A percentile compares a stretch with the other conserved stretches of the same genome.
Evolutionary conservation across 2,329 filamentous ascomycete genomes (phyloP).

Genomic region (Clarireedia paspali): DNA sequence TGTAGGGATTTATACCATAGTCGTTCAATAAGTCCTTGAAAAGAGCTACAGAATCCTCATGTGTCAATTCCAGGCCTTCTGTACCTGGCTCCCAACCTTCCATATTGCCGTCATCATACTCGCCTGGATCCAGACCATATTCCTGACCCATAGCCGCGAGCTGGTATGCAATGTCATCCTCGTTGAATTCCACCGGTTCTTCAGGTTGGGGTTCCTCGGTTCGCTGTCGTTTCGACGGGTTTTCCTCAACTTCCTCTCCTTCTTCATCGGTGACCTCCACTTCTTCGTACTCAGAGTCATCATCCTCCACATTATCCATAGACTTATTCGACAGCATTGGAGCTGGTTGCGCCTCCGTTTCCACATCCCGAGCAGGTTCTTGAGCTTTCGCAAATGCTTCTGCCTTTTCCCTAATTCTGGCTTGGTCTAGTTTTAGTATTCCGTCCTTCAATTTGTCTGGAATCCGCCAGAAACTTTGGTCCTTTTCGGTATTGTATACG

Average conservation of each 20-base stretch:
- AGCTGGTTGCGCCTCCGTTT: not conserved
- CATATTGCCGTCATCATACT: conserved; percentile 60
- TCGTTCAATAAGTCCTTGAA: conserved; percentile 87
- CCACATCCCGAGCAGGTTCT: conserved; percentile 19
- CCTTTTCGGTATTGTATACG: conserved; percentile 78
- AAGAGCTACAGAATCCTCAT: conserved; percentile 67
- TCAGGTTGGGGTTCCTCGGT: conserved; percentile 35
- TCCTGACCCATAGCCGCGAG: conserved; percentile 81
- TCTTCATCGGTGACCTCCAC: conserved; percentile 39
- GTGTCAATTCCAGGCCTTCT: conserved; percentile 61
- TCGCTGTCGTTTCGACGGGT: conserved; percentile 41
- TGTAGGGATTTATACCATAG: conserved; percentile 74
- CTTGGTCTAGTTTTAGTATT: conserved; percentile 65
- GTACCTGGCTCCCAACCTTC: conserved; percentile 62
- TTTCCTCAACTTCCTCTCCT: conserved; percentile 40
- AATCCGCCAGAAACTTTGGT: conserved; percentile 91
- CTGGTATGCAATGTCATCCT: conserved; percentile 91
- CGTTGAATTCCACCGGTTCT: conserved; percentile 69
- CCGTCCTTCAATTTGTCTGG: conserved; percentile 78
- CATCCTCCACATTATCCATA: conserved; percentile 36
- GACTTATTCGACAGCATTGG: not conserved
- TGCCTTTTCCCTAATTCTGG: conserved; percentile 55
- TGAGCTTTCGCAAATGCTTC: conserved; percentile 23
- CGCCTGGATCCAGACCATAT: conserved; percentile 70
- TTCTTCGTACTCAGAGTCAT: conserved; percentile 65